phyloP scores from a whole-genome alignment of 1,139 yeast genomes.

The Magnusiomyces tetraspermus region DNA sequence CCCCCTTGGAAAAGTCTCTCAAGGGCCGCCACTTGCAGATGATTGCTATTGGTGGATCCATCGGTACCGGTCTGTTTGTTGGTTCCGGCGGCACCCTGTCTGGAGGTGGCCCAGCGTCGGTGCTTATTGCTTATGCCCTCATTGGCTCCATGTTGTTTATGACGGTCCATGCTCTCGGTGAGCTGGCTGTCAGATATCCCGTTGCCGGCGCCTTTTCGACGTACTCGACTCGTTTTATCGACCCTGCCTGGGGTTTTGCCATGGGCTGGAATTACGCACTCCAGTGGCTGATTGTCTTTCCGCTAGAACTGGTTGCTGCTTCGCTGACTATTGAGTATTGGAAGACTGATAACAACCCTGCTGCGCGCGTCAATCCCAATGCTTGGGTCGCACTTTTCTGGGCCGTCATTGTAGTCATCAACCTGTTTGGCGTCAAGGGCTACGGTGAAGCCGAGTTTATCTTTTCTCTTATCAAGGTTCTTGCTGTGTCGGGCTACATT shows the following conservation, averaged over 20 bases:
- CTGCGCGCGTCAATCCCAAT: conserved; percentile 38
- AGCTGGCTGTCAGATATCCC: conserved; percentile 51
- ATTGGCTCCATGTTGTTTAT: conserved; percentile 39
- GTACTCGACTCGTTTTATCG: conserved; percentile 49
- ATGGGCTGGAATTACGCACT: conserved; percentile 74
- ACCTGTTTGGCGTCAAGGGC: conserved; percentile 62
- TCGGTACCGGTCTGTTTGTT: conserved; percentile 66
- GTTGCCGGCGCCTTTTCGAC: conserved; percentile 54
- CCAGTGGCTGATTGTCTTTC: conserved; percentile 67
- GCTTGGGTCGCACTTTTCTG: conserved; percentile 61
- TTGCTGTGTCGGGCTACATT: conserved; percentile 55
- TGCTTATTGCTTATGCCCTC: conserved; percentile 44
- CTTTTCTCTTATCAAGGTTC: conserved; percentile 48
- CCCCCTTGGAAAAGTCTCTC: conserved; percentile 59
- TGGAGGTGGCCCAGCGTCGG: conserved; percentile 59
- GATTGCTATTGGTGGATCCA: conserved; percentile 76
- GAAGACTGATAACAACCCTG: conserved; percentile 50
- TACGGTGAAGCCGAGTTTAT: conserved; percentile 67
- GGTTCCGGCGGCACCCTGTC: conserved; percentile 53
- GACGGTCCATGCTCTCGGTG: conserved; percentile 53
- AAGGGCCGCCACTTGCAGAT: conserved; percentile 58
- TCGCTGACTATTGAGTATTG: conserved; percentile 60
- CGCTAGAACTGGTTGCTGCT: conserved; percentile 69
- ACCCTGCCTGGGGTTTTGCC: conserved; percentile 65
- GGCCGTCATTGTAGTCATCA: conserved; percentile 46